phyloP scores from a whole-genome alignment of 371 early-diverging fungal genomes.

The Mucor indicus region DNA sequence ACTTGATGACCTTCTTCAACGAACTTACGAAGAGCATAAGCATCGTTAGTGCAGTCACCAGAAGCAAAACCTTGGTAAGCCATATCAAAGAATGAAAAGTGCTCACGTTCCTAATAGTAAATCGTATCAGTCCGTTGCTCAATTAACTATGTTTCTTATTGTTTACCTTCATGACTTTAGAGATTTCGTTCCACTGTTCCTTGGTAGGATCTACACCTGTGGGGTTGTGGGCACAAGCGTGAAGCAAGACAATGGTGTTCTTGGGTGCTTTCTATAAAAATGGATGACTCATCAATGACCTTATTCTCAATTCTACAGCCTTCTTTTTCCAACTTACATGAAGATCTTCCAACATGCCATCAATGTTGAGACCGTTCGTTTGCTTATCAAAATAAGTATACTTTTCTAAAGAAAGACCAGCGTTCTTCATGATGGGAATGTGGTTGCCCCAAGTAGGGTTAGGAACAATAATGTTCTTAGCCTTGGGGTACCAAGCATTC shows the following conservation, averaged over 20 bases:
- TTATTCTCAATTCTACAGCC: no score
- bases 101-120: conserved; percentile 73
- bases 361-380: conserved; percentile 92
- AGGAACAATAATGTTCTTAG: conserved; percentile 91
- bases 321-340: conserved; percentile 18
- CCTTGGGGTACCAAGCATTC: conserved; percentile 74
- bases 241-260: conserved; percentile 90
- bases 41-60: conserved; percentile 88
- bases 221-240: conserved; percentile 99
- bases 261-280: conserved; percentile 67
- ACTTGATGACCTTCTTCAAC: conserved; percentile 77
- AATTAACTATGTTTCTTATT: background rate
- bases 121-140: no score
- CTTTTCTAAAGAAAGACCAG: conserved; percentile 81
- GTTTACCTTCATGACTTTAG: conserved; percentile 68
- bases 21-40: conserved; percentile 94
- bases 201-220: conserved; percentile 97
- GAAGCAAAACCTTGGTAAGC: conserved; percentile 99
- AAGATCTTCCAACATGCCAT: conserved; percentile 85
- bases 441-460: conserved; percentile 99
- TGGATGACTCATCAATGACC: background rate
- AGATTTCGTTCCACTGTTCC: conserved; percentile 91
- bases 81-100: conserved; percentile 97
- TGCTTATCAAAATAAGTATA: conserved; percentile 95
- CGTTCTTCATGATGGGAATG: conserved; percentile 88